phyloP scores from a whole-genome alignment of 2,329 filamentous ascomycete genomes.

The Salinomyces thailandicus region DNA sequence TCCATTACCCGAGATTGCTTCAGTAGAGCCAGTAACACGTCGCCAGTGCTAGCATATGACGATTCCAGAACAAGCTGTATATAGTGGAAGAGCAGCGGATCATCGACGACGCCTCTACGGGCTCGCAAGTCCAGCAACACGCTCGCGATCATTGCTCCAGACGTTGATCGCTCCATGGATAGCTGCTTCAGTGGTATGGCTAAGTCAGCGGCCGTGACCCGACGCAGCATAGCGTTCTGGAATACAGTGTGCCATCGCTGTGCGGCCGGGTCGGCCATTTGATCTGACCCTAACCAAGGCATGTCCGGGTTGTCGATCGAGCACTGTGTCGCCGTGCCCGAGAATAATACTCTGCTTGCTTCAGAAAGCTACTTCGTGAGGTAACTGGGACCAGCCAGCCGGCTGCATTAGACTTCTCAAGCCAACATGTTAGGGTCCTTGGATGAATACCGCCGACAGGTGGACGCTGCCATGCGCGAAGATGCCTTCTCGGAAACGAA shows the following conservation, averaged over 20 bases:
- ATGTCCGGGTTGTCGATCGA: no score
- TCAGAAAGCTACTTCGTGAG: no score
- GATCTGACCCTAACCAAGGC: constrained; percentile 10
- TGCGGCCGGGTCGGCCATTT: constrained; percentile 7
- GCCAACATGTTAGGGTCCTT: no score
- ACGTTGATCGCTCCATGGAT: constrained; percentile 6
- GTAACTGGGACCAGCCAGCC: no score
- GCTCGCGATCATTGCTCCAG: constrained; percentile 13
- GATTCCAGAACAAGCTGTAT: constrained; percentile 16
- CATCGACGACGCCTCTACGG: constrained; percentile 13
- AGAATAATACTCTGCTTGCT: no score
- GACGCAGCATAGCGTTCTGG: constrained; percentile 10
- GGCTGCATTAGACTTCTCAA: no score
- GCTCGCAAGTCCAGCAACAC: constrained; percentile 17
- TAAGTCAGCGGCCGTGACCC: constrained; percentile 7
- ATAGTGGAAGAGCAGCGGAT: constrained; percentile 22
- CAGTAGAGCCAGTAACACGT: constrained; percentile 22
- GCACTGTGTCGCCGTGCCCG: no score
- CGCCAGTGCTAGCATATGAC: constrained; percentile 15
- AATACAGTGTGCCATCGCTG: constrained; percentile 13
- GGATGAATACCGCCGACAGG: no score
- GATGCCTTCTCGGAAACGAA: no score
- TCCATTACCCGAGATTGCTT: constrained; percentile 15
- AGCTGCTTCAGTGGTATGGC: constrained; percentile 11
- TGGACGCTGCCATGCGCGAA: no score